Evolutionary conservation across 306 rosid species (phyloP).

Genomic region (Oxytropis ochrocephala): DNA sequence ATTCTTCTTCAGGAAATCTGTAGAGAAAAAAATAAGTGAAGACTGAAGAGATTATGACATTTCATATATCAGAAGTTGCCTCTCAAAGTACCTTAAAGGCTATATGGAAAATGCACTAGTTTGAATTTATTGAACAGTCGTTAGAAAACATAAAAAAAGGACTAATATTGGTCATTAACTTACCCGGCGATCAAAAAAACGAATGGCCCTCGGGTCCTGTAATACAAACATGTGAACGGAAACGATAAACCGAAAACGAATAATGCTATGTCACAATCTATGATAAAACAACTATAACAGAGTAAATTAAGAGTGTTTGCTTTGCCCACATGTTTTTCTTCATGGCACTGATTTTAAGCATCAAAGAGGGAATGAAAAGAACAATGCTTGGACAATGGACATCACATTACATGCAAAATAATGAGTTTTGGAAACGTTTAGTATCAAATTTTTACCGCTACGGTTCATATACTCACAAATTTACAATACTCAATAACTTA

Average conservation of each 20-base stretch:
- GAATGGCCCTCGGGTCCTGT: conserved; percentile 90
- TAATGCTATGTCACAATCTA: neutral
- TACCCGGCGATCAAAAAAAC: conserved; percentile 91
- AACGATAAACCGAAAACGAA: conserved; percentile 1
- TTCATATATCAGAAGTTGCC: neutral
- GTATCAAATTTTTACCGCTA: neutral
- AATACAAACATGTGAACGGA: conserved; percentile 22
- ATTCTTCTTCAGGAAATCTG: neutral
- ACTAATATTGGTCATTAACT: conserved; percentile 22
- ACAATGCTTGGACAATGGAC: neutral
- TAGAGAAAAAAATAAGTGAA: neutral
- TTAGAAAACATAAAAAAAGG: neutral
- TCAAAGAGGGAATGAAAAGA: neutral
- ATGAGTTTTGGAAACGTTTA: neutral
- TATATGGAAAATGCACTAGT: neutral
- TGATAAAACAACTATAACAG: neutral
- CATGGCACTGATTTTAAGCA: neutral
- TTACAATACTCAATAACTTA: neutral
- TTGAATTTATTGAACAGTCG: neutral
- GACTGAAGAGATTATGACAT: neutral
- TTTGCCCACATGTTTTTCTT: neutral
- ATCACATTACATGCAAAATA: neutral
- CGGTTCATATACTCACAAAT: neutral
- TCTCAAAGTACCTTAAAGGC: neutral
- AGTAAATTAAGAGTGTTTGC: neutral